Evolutionary conservation across 2,329 filamentous ascomycete genomes (phyloP), one percentile per base, ranked within the genome.

Genomic region (Microthyrium microscopicum): DNA sequence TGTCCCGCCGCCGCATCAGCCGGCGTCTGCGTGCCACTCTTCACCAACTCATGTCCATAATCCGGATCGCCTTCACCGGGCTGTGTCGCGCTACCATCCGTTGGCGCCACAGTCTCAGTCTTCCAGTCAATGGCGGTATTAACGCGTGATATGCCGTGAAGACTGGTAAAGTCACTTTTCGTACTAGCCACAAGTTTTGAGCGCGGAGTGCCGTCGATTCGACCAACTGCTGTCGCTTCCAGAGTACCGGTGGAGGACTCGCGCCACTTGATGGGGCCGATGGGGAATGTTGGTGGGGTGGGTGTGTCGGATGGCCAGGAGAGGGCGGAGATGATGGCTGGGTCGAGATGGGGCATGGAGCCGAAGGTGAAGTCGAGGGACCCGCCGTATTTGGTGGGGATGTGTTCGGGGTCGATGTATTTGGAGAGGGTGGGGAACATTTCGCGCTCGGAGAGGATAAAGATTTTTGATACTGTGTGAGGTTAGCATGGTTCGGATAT

Each of bases 401-500:
- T 85, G 54, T 87, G 81, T 34, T 70, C 65, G 1, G 70, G 64
- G 34, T 92, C 78, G 51, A 95, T 83, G 57, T 87, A 94, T 35
- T 71, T 64, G 42, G 75, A 69, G 18, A 95, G 70, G 2, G 82
- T 87, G 12, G 76, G 61, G 44, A 75, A 69, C 34, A 91, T 77
- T 54, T 92, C 82, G 35, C 69, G 51, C 6, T 71, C 62, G 30
- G 66, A 66, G 35, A 95, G 70, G 45, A 95, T 89, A 54, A 92
- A 93, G 53, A 95, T 94, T 61, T 95, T 95, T 47, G 82, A 89
- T 3, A 56, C 54, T n/a, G n/a, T n/a, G n/a, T n/a, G n/a, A n/a
- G n/a, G n/a, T n/a, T n/a, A n/a, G n/a, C n/a, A n/a, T n/a, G n/a
- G n/a, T n/a, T n/a, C n/a, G n/a, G n/a, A n/a, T n/a, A n/a, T 9